Base-by-base conservation (phyloP, 768 basidiomycete genomes). In the Pholiota conissans region DNA sequence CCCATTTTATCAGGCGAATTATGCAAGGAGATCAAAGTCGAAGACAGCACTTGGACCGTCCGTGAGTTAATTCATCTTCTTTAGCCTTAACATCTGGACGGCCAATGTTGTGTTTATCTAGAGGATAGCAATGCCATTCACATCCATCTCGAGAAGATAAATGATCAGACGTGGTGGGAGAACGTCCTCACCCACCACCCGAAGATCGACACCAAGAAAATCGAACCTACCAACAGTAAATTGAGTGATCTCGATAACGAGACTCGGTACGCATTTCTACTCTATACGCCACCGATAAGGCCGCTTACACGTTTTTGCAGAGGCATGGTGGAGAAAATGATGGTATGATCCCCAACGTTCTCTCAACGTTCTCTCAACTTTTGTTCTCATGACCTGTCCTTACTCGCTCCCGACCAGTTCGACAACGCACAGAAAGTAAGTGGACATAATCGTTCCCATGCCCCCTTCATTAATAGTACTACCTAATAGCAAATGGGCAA, bases 291-390 rank as follows among this genome's bases (percentile, higher is more conserved):
- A 26, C 24, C 37, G 30, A 49, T 51, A 5, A n/a, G 13, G 28
- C 37, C 32, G 39, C 39, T 49, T 20, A 52, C 56, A 50, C 61
- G 54, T 53, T 35, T 35, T 48, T 63, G 2, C 66, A 92, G 97
- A 63, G 94, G 91, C 2, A 91, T 99, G 91, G 97, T 99, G 3
- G 97, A 99, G 74, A 99, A 99, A 79, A 99, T 99, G 97, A 98
- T 99, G 96, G 96, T 96, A 75, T 64, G 49, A 40, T 56, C 29
- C 49, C 14, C 55, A 27, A 46, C 26, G 46, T 28, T 22, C 47
- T 35, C 49, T 37, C 18, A 45, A 20, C 52, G 35, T 8, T 50
- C 46, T 45, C 48, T 53, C 55, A 49, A n/a, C n/a, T n/a, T n/a
- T n/a, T 37, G 56, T 32, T 35, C 49, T 57, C 49, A 60, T n/a